Base-by-base conservation (phyloP, 1,284 basidiomycete species). In the Cutaneotrichosporon cutaneum region DNA sequence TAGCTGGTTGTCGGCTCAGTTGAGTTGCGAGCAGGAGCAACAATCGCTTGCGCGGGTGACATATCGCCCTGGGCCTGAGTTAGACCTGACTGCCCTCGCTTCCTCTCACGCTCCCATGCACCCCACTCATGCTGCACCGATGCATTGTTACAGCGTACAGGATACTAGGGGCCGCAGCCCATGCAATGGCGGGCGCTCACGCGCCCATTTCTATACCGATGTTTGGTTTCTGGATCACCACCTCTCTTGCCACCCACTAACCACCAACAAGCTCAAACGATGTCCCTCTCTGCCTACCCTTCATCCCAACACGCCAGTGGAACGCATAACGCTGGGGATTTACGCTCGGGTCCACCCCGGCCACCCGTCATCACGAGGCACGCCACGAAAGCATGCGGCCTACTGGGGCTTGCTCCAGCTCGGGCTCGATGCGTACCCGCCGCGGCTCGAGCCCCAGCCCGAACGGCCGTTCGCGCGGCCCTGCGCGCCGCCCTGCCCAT, bases 351-450 rank as follows among this genome's bases (percentile, higher is more conserved):
- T n/a, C 35, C 35, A 5, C 26, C 26, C 18, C 27, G 8, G 48
- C 14, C 14, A 30, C 48, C 26, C 14, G 27, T 27, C 47, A 27
- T 14, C 6, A n/a, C 27, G 27, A 21, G 30, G 22, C n/a, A 24
- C 24, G 14, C 30, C 42, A 16, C 33, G 11, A 16, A 4, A 11
- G 13, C 8, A 33, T 21, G 9, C 16, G 8, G 35, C 14, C 45
- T 54, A 64, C 36, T 64, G 56, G 22, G 56, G 58, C 61, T 66
- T 66, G 54, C 61, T 61, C 66, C 66, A 67, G 58, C 63, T 67
- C 14, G 66, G 66, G 51, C 56, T 61, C 14, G 63, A 50, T 7
- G 58, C 59, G 59, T 64, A 63, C 6, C 66, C 63, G 26, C 63
- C 59, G 11, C 47, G 44, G n/a, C 30, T 35, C 4, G 56, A 55